Percentiles rank a stretch among this genome's conserved stretches.
Evolutionary conservation across 305 asterid species (phyloP).

Genomic region (Fraxinus nigra): DNA sequence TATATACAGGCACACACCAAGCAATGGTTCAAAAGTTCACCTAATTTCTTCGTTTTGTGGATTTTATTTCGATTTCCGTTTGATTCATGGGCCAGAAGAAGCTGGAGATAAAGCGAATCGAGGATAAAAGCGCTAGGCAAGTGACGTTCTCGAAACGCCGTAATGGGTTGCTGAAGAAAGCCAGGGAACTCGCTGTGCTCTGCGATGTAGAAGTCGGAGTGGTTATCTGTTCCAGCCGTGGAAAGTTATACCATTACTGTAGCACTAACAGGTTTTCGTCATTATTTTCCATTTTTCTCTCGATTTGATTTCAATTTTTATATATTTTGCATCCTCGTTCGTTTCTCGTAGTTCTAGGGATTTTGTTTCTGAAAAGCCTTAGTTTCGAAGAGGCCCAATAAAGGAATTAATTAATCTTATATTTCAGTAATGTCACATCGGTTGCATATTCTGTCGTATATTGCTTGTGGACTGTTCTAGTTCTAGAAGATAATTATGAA

Average conservation of each 20-base stretch:
- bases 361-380: too few species aligned
- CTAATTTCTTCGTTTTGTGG: not conserved
- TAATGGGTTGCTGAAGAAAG: not conserved
- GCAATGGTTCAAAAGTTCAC: not conserved
- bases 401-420: too few species aligned
- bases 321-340: not conserved
- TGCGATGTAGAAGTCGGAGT: not conserved
- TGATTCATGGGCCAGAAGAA: not conserved
- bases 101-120: not conserved
- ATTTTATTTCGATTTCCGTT: not conserved
- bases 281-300: not conserved
- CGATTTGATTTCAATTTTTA: not conserved
- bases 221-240: not conserved
- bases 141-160: conserved; percentile 7
- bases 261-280: not conserved
- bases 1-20: not conserved
- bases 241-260: not conserved
- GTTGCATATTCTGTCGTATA: not conserved
- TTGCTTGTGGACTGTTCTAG: not conserved
- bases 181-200: not conserved
- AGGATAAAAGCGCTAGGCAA: conserved; percentile 1
- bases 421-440: not conserved
- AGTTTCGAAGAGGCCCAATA: too few species aligned
- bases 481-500: not conserved
- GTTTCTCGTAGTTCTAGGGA: not conserved